Conservation (phyloP, 192 early-diverging fungal genomes). For the Blastocladiella britannica region DNA sequence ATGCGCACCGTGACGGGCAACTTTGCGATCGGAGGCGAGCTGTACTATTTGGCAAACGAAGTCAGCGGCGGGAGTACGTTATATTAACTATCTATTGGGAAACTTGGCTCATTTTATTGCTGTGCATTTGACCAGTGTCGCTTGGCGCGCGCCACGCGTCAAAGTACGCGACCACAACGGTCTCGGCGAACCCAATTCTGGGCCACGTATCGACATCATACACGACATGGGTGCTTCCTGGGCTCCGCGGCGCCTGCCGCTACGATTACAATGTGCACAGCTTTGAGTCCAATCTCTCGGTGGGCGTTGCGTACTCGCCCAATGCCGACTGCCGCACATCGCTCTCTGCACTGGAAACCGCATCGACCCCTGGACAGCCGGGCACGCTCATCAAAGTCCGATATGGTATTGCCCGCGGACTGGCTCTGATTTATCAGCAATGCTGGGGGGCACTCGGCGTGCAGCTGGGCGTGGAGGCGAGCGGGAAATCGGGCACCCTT, state of each 20-base stretch:
- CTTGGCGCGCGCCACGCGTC: slow-evolving; percentile 46
- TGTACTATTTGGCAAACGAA: slow-evolving; percentile 56
- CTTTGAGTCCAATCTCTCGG: slow-evolving; percentile 67
- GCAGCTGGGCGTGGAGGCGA: not conserved
- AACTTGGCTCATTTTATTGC: slow-evolving; percentile 11
- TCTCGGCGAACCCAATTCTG: slow-evolving; percentile 77
- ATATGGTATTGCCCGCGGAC: not conserved
- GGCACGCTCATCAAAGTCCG: not conserved
- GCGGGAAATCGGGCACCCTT: no score
- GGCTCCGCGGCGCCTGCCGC: slow-evolving; percentile 49
- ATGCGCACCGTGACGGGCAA: slow-evolving; percentile 49
- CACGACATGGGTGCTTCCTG: slow-evolving; percentile 49
- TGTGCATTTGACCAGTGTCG: slow-evolving; percentile 14
- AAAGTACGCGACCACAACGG: slow-evolving; percentile 37
- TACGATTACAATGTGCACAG: slow-evolving; percentile 85
- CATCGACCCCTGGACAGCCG: no score
- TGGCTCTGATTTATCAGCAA: not conserved
- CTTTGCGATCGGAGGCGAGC: slow-evolving; percentile 34
- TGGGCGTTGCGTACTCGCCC: slow-evolving; percentile 29
- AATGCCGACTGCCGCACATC: no score
- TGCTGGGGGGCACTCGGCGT: not conserved
- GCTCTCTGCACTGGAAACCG: no score
- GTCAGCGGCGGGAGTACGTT: slow-evolving; percentile 68
- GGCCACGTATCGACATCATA: slow-evolving; percentile 73
- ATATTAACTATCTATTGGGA: slow-evolving; percentile 7